Percentiles rank a stretch among this genome's conserved stretches.
Conservation (phyloP, 805 yeast species). For the Candida tallmaniae region DNA sequence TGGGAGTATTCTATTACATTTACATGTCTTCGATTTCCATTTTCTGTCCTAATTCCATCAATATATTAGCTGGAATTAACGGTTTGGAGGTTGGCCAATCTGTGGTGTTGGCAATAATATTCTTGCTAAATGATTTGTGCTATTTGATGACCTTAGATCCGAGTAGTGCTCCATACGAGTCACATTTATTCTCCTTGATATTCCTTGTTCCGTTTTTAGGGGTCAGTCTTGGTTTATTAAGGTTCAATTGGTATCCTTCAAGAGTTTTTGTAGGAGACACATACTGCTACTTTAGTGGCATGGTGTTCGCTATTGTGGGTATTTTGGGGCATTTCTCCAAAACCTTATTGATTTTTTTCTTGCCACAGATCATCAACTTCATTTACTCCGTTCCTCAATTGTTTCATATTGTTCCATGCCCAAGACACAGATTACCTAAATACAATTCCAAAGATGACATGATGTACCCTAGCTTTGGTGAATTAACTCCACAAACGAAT, state of each 20-base stretch:
- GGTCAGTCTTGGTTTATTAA: slow-evolving; percentile 69
- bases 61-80: slow-evolving; percentile 92
- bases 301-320: slow-evolving; percentile 97
- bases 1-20: slow-evolving; percentile 73
- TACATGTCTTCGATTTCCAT: slow-evolving; percentile 92
- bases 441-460: slow-evolving; percentile 65
- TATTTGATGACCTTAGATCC: slow-evolving; percentile 49
- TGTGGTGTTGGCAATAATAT: slow-evolving; percentile 64
- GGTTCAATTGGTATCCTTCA: slow-evolving; percentile 88
- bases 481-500: slow-evolving; percentile 20
- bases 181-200: slow-evolving; percentile 78
- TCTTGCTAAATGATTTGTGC: slow-evolving; percentile 71
- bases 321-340: slow-evolving; percentile 95
- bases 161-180: slow-evolving; percentile 55
- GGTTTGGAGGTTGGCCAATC: slow-evolving; percentile 97
- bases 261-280: slow-evolving; percentile 96
- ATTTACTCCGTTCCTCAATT: slow-evolving; percentile 90
- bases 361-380: slow-evolving; percentile 90
- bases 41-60: slow-evolving; percentile 93
- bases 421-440: slow-evolving; percentile 88
- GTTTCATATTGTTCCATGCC: slow-evolving; percentile 84
- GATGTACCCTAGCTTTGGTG: slow-evolving; percentile 58
- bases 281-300: slow-evolving; percentile 95
- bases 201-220: slow-evolving; percentile 84
- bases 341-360: slow-evolving; percentile 77